Evolutionary conservation across 2,329 filamentous ascomycete genomes (phyloP), one percentile per base, ranked within the genome.

Genomic region (Lecanicillium sp.): DNA sequence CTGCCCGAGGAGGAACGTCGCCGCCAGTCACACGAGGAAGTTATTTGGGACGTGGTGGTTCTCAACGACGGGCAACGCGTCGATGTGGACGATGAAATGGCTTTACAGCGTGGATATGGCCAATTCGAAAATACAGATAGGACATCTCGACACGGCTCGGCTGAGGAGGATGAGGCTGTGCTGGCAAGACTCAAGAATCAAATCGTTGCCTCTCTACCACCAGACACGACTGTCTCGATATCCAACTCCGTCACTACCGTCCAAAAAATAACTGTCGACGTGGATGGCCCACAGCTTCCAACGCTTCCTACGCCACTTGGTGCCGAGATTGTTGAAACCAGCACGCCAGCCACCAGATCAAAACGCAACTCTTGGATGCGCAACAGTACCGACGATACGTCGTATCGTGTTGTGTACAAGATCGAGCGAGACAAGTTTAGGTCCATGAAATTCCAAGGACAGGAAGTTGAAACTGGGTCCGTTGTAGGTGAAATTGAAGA

Each of bases 11-110:
- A 72, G 34, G 72, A 79, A 46, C 57, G 55, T 6, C 60, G 62
- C 17, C 61, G 65, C 2, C 59, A 68, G 7, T 61, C 62, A 10
- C 63, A 65, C 14, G 74, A 80, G 41, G 74, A 81, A 44, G 59
- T 76, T 2, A 64, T 84, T 8, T 83, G 79, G 79, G 79, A 84
- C 49, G 72, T 82, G 3, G 76, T 83, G 7, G 73, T 83, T 0
- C 60, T 81, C 13, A 69, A 74, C 42, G 67, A 78, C 48, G 74
- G 74, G 8, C 65, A 70, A 33, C 68, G 73, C 27, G 70, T 81
- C 20, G 77, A 80, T 44, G 61, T 79, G 4, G 60, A 65, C 37
- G 61, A 65, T 11, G 58, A 61, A 8, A 31, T 17, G 17, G 37
- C 41, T 37, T 30, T 40, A 12, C 41, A 40, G 9, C 41, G 29